phyloP scores from a whole-genome alignment of 2,329 filamentous ascomycete species.

The Neonectria neomacrospora region DNA sequence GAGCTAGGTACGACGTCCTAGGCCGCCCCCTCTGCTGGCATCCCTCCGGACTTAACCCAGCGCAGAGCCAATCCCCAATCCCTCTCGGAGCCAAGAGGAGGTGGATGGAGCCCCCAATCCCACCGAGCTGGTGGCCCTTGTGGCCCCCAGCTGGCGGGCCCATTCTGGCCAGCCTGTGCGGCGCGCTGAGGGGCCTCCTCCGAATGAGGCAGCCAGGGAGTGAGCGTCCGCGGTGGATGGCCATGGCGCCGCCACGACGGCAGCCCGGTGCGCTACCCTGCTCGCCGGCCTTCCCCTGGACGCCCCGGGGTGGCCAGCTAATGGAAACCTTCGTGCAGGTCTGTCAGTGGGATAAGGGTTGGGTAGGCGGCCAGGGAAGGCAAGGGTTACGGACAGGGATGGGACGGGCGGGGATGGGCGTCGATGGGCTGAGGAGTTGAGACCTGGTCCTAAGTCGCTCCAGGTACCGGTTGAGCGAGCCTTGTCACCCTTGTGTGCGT shows the following conservation, averaged over 20 bases:
- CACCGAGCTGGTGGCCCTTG: conserved; percentile 35
- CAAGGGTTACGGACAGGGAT: conserved; percentile 39
- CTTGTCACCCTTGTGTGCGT: conserved; percentile 4
- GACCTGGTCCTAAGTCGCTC: conserved; percentile 40
- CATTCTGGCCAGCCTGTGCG: conserved; percentile 27
- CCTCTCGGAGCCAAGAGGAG: conserved; percentile 32
- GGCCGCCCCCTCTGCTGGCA: conserved; percentile 31
- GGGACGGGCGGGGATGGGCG: conserved; percentile 38
- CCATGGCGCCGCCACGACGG: conserved; percentile 45
- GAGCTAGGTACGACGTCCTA: conserved; percentile 38
- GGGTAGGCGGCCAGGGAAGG: conserved; percentile 26
- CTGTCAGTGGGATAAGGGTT: conserved; percentile 36
- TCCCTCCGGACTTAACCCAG: conserved; percentile 36
- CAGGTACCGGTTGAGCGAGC: conserved; percentile 42
- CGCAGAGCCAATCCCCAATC: conserved; percentile 33
- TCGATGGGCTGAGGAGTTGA: conserved; percentile 36
- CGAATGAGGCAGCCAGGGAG: conserved; percentile 37
- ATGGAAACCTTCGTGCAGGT: conserved; percentile 42
- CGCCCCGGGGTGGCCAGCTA: conserved; percentile 37
- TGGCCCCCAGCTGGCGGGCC: conserved; percentile 30
- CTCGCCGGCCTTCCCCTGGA: conserved; percentile 15
- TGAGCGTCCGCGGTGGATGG: conserved; percentile 37
- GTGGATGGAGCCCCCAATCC: conserved; percentile 30
- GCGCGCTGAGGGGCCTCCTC: conserved; percentile 25
- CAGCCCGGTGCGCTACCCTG: conserved; percentile 39